These are phyloP conservation scores for Rhodotorula taiwanensis DNA, from an alignment of 768 basidiomycete species.

Conservation along the genomic window DNA sequence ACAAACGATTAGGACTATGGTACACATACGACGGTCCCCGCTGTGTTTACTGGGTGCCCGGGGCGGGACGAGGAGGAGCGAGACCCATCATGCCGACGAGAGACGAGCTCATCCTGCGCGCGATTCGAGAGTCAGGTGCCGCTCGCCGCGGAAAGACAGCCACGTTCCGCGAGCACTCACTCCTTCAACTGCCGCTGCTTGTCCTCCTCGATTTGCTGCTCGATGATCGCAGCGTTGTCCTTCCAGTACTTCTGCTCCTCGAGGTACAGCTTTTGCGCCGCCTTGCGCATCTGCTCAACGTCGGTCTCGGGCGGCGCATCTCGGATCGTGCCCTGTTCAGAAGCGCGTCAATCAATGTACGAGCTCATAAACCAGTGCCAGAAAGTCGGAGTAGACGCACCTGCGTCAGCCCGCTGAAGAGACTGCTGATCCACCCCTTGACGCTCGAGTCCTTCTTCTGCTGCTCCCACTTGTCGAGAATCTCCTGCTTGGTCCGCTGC, in stretches of 20 bases:
- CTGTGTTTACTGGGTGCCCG: not conserved
- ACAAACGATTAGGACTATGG: too few species aligned
- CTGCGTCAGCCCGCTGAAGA: conserved; percentile 29
- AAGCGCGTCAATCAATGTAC: not conserved
- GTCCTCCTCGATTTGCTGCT: conserved; percentile 53
- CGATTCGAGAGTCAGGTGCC: not conserved
- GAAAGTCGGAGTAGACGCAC: conserved; percentile 3
- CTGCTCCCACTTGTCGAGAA: conserved; percentile 73
- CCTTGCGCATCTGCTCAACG: conserved; percentile 40
- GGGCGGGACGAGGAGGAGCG: not conserved
- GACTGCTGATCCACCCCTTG: conserved; percentile 20
- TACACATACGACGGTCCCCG: too few species aligned
- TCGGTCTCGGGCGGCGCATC: conserved; percentile 37
- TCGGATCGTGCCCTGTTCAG: conserved; percentile 16
- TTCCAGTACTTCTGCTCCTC: conserved; percentile 55
- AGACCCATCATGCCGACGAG: conserved; percentile 31
- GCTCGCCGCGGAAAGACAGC: not conserved
- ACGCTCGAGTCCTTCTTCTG: conserved; percentile 42
- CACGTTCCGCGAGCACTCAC: conserved; percentile 5
- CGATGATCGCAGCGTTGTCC: conserved; percentile 53
- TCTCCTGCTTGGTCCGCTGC: conserved; percentile 66
- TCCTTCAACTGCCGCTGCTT: conserved; percentile 48
- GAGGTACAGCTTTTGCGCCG: conserved; percentile 53
- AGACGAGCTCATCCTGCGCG: conserved; percentile 35
- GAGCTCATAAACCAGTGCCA: rapidly evolving